Evolutionary conservation across 805 yeast genomes (phyloP).

Genomic region (Maudiozyma bulderi): DNA sequence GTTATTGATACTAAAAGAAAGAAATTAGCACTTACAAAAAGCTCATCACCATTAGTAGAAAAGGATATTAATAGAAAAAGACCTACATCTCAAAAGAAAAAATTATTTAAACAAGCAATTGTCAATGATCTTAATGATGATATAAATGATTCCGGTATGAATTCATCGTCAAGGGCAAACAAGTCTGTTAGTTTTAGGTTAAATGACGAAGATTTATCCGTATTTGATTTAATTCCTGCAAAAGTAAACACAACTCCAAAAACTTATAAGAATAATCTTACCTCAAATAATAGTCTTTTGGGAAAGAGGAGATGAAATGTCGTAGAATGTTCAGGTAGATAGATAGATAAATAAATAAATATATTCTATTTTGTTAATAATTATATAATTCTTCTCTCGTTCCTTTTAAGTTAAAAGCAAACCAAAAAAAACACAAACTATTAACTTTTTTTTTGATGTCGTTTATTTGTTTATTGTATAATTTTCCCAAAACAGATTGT

Average conservation of each 20-base stretch:
- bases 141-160: constrained; percentile 2
- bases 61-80: not conserved
- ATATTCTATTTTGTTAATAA: too few relatives aligned
- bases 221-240: constrained; percentile 34
- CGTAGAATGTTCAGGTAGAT: not conserved
- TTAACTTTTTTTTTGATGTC: too few relatives aligned
- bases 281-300: too few relatives aligned
- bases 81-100: constrained; percentile 3
- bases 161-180: constrained; percentile 1
- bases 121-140: constrained; percentile 22
- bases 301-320: not conserved
- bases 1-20: not conserved
- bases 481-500: constrained; percentile 3
- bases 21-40: not conserved
- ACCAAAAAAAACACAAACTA: too few relatives aligned
- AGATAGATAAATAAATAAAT: too few relatives aligned
- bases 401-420: too few relatives aligned
- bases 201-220: constrained; percentile 29
- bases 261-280: not conserved
- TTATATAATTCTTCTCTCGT: too few relatives aligned
- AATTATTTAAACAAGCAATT: constrained; percentile 24
- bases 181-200: constrained; percentile 18
- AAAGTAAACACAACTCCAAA: constrained; percentile 7
- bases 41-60: constrained; percentile 1
- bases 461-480: not conserved